A percentile compares a stretch with the other conserved stretches of the same genome.
Conservation (phyloP, 768 basidiomycete genomes). For the Hydnum rufescens region DNA sequence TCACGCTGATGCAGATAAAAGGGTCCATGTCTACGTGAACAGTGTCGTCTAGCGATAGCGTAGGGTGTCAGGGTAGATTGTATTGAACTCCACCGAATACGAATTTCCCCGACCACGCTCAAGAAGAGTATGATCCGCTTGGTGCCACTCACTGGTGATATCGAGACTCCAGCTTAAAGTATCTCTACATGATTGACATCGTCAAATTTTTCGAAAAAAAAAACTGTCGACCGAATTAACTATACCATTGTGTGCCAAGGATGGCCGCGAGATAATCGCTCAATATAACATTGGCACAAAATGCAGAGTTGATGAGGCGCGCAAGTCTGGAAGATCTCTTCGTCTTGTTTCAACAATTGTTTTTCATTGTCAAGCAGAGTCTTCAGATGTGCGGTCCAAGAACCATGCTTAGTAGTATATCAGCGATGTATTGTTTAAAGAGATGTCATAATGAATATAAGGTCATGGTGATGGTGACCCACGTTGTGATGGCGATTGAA, state of each 20-base stretch:
- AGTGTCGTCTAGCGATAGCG: conserved; percentile 8
- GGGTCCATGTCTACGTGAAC: conserved; percentile 5
- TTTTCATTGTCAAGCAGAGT: conserved; percentile 19
- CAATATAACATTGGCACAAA: conserved; percentile 21
- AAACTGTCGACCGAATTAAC: too few species aligned
- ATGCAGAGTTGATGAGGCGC: conserved; percentile 47
- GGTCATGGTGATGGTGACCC: not conserved
- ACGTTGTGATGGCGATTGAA: conserved; percentile 54
- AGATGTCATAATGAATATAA: not conserved
- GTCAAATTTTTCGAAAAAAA: too few species aligned
- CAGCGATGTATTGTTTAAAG: conserved; percentile 37
- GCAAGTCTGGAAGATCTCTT: conserved; percentile 71
- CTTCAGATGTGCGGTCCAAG: conserved; percentile 18
- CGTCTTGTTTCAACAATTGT: conserved; percentile 9
- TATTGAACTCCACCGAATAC: conserved; percentile 66
- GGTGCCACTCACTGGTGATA: conserved; percentile 2
- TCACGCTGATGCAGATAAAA: too few species aligned
- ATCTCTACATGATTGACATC: too few species aligned
- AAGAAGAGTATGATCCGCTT: conserved; percentile 25
- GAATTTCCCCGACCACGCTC: conserved; percentile 32
- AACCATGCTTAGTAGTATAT: conserved; percentile 48
- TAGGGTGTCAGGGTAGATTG: conserved; percentile 30
- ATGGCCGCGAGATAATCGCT: conserved; percentile 62
- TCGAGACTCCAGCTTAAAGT: not conserved
- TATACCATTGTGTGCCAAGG: conserved; percentile 39